Base-by-base conservation (phyloP, 1,284 basidiomycete species). In the Austroboletus niveus region DNA sequence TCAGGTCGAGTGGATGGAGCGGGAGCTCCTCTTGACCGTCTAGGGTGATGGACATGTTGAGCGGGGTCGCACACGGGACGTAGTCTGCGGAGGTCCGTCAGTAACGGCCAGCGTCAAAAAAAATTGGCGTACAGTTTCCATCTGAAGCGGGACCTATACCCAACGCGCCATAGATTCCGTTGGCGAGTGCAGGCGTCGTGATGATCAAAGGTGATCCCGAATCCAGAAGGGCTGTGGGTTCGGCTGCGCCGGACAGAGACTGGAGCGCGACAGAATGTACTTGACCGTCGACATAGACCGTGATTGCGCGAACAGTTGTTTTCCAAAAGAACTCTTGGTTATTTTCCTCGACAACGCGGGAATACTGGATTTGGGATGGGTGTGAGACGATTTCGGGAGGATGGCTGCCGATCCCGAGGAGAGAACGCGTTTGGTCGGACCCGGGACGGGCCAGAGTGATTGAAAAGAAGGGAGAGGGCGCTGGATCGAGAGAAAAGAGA, bases 141-240 rank as follows among this genome's bases (percentile, higher is more conserved):
- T 89, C 84, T 2, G 65, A 57, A 0, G 72, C 78, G 2, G 86
- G 85, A 8, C 67, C 61, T 17, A 89, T 70, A 3, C 82, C 84
- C 46, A 87, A 66, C 5, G 86, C 84, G n/a, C 87, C 87, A 55
- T 89, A 90, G n/a, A 90, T 85, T 6, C 74, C 85, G 59, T 89
- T 84, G 14, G 87, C 82, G n/a, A 89, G 74, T 2, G 60, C 48
- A 3, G 72, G 69, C 0, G 80, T 81, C 4, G 84, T 77, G 1
- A 89, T 65, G 49, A 89, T 87, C 20, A 78, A 57, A 1, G 87
- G 85, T 0, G 82, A 75, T 1, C 87, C 87, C 0, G 81, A 80
- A 62, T 89, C 87, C 27, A 89, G 64, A n/a, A 87, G 76, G 4
- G 85, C 87, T 36, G 75, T 78, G 0, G 84, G 84, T 35, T 69